Percentiles rank a stretch among this genome's conserved stretches.
Evolutionary conservation across 495 filamentous ascomycete genomes (phyloP).

Genomic region (Neurospora sp.): DNA sequence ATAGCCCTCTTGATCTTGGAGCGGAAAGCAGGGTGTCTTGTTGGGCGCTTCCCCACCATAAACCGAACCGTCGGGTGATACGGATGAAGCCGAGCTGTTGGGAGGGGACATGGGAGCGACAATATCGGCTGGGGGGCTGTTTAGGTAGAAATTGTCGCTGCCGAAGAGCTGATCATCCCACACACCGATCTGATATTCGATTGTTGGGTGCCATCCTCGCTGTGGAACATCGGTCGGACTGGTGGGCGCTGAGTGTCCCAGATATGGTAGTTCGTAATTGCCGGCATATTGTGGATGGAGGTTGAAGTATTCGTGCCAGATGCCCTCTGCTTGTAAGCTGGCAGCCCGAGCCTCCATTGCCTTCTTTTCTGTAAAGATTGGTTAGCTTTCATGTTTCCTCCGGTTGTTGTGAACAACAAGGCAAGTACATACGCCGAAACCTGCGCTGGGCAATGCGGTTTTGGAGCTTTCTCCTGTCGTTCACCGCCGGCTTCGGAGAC

Average conservation of each 20-base stretch:
- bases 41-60: neutral
- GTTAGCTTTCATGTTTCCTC: neutral
- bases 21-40: neutral
- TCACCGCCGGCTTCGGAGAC: neutral
- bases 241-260: neutral
- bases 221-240: neutral
- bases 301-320: slow-evolving; percentile 2
- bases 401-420: neutral
- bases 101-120: neutral
- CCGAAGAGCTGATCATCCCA: slow-evolving; percentile 1
- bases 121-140: neutral
- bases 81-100: neutral
- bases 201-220: neutral
- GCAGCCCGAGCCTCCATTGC: slow-evolving; percentile 1
- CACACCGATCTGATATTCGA: neutral
- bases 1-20: neutral
- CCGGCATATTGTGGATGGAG: neutral
- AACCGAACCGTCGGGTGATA: neutral
- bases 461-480: slow-evolving; percentile 2
- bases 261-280: neutral
- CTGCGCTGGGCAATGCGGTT: slow-evolving; percentile 3
- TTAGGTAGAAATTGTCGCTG: neutral
- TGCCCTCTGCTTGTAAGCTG: neutral
- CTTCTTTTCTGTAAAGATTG: neutral
- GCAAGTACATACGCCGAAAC: slow-evolving; percentile 1